phyloP scores from a whole-genome alignment of 2,329 filamentous ascomycete species.

The Zalaria obscura region DNA sequence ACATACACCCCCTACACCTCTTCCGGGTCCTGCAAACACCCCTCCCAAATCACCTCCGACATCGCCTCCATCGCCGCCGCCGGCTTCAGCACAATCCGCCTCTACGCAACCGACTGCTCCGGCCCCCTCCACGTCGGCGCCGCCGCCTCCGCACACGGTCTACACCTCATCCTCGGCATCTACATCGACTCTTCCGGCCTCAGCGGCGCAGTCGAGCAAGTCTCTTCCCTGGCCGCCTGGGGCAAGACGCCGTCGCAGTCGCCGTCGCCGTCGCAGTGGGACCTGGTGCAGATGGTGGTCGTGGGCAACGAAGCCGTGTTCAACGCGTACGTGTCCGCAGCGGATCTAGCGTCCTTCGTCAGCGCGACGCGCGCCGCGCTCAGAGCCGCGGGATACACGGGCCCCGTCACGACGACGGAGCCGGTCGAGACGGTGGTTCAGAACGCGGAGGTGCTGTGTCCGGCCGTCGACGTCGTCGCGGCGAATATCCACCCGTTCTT shows the following conservation, averaged over 20 bases:
- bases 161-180: constrained; percentile 77
- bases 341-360: constrained; percentile 41
- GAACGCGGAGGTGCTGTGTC: too few species aligned
- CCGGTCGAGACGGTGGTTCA: constrained; percentile 46
- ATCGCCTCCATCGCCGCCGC: constrained; percentile 27
- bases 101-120: constrained; percentile 88
- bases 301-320: constrained; percentile 87
- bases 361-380: neutral
- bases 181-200: constrained; percentile 56
- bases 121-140: constrained; percentile 61
- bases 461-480: too few species aligned
- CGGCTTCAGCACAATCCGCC: constrained; percentile 53
- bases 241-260: too few species aligned
- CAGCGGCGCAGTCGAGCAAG: constrained; percentile 52
- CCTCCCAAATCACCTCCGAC: constrained; percentile 23
- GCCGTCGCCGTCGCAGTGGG: constrained; percentile 40
- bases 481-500: too few species aligned
- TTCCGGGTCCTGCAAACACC: constrained; percentile 28
- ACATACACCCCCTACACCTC: constrained; percentile 31
- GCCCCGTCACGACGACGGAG: constrained; percentile 73
- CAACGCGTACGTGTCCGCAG: constrained; percentile 51
- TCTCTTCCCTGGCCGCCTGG: constrained; percentile 55
- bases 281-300: constrained; percentile 63
- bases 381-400: constrained; percentile 39
- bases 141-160: constrained; percentile 49